Base-by-base conservation (phyloP, 1,284 basidiomycete species). In the Salmacisia buchloeana region DNA sequence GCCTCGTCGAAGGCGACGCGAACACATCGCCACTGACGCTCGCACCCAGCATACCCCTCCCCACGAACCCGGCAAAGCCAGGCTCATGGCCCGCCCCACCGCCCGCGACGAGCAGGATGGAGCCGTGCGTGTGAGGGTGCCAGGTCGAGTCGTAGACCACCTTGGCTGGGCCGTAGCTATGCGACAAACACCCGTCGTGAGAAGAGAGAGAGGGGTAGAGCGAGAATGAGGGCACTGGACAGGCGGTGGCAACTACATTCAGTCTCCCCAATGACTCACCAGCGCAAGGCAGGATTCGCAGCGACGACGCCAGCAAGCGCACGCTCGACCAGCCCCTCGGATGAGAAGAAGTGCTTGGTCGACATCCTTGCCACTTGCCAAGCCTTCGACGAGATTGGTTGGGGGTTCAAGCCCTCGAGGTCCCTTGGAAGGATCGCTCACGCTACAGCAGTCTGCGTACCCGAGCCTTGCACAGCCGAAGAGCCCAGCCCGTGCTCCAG, bases 11-110 rank as follows among this genome's bases (percentile, higher is more conserved):
- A 0, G 83, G 84, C 59, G 81, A 82, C 5, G 83, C 83, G 70
- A 85, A 85, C 29, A 84, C 80, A 68, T 83, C 82, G n/a, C 82
- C 83, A 0, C 80, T 80, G 10, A 83, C 81, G 66, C 79, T 77
- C 3, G 81, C 82, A 13, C 78, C 76, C 38, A 83, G 73, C 68
- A 83, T 72, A 1, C 82, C 83, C 36, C 69, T 65, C 21, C 82
- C 82, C 6, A 82, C 80, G 56, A 81, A 77, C 29, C 81, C 75
- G 27, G 71, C 74, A 62, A 78, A 77, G 31, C 69, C 72, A 34
- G 82, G 82, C 73, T 83, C 83, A 70, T 83, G 83, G 15, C 82
- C 82, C 9, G 77, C 78, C 45, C 82, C 82, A 58, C 82, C 82
- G 23, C 83, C 83, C 2, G 78, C 73, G 63, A 83, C 80, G 57